Base-by-base conservation (phyloP, 2,329 filamentous ascomycete genomes). In the Pyrenochaeta sp. region DNA sequence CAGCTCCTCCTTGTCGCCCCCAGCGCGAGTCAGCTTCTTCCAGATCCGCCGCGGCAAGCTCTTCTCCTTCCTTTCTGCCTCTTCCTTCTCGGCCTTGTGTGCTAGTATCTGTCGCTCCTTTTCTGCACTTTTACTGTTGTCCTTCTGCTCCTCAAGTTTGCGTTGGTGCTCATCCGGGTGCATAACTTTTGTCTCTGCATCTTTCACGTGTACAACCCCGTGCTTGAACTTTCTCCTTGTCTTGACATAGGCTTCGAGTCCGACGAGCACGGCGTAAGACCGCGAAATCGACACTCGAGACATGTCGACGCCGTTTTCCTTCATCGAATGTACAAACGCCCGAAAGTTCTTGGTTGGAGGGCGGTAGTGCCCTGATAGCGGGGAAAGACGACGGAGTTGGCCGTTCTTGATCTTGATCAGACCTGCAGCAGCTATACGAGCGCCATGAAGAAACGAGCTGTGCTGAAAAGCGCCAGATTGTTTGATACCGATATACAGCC, bases 401-500 rank as follows among this genome's bases (percentile, higher is more conserved):
- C 93, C 93, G 62, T 92, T 82, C 70, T 91, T 91, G 69, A 97
- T 88, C 73, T 90, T 92, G 71, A 97, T 92, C 21, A 94, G 79
- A 0, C 93, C 93, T 3, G 93, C 93, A 0, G 92, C 88, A 0
- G 88, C 86, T 46, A 97, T 92, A 11, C 92, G 86, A 9, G 88
- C 84, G 20, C 92, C 93, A 57, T 93, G 90, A 1, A 97, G 81
- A 67, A 97, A 97, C 0, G 91, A 95, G 11, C 89, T 93, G 75
- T 97, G 93, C 67, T 97, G 93, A 68, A 97, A 97, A 4, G 90
- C 87, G 10, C 93, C 93, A 3, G 87, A 89, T 72, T 90, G 87
- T 69, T 97, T 97, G 79, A 97, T 95, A 42, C 92, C 92, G 30
- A 97, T 87, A 72, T 96, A 97, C 0, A 97, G 81, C 0, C 90